Conservation (phyloP, 73 alveolate genomes). For the Paramecium caudatum region DNA sequence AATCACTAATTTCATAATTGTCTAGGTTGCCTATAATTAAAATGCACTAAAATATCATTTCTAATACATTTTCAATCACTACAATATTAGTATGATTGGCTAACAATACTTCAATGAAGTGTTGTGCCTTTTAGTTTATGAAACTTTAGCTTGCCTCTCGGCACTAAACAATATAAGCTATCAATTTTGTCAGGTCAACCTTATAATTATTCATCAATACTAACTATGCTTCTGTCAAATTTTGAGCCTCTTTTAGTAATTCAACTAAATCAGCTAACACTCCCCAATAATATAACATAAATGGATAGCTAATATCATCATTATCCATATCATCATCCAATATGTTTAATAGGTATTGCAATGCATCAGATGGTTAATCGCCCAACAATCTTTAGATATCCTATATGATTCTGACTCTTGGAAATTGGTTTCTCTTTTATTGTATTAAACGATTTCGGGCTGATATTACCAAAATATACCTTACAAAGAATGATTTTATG, state of each 20-base stretch:
- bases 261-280: constrained; percentile 31
- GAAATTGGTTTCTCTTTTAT: background rate
- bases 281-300: constrained; percentile 23
- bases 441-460: background rate
- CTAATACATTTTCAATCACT: background rate
- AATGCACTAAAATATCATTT: background rate
- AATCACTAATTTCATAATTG: background rate
- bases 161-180: constrained; percentile 4
- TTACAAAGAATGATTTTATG: background rate
- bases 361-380: background rate
- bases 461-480: background rate
- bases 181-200: constrained; percentile 7
- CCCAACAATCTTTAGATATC: constrained; percentile 5
- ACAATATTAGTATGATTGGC: constrained; percentile 1
- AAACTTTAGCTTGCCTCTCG: constrained; percentile 5
- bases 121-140: background rate
- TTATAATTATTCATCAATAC: background rate
- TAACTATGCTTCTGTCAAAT: background rate
- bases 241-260: background rate
- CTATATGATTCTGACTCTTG: constrained; percentile 1
- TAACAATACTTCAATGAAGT: background rate
- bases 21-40: constrained; percentile 28
- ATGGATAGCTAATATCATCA: background rate
- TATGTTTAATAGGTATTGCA: background rate
- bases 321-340: constrained; percentile 10